phyloP scores from a whole-genome alignment of 2,329 filamentous ascomycete genomes.

The Hirsutella rhossiliensis region DNA sequence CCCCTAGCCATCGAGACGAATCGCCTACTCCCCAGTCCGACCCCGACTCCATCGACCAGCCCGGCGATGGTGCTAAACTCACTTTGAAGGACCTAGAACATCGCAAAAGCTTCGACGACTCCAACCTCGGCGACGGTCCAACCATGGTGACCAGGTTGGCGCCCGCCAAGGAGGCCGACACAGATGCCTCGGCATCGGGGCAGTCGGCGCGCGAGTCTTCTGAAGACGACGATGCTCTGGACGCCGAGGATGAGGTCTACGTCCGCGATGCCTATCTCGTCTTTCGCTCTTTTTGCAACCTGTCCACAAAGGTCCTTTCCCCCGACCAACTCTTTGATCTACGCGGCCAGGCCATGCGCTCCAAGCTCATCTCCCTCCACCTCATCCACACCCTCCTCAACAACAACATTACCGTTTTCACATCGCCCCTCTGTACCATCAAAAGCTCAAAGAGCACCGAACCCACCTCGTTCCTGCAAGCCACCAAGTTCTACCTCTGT shows the following conservation, averaged over 20 bases:
- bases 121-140: constrained; percentile 51
- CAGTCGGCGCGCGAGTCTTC: constrained; percentile 42
- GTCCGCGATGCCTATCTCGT: constrained; percentile 95
- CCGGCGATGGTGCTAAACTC: constrained; percentile 38
- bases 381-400: constrained; percentile 91
- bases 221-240: constrained; percentile 47
- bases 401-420: constrained; percentile 86
- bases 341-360: constrained; percentile 91
- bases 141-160: constrained; percentile 55
- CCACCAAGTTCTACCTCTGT: constrained; percentile 93
- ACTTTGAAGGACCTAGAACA: constrained; percentile 56
- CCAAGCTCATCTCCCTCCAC: constrained; percentile 88
- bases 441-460: constrained; percentile 81
- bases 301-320: constrained; percentile 83
- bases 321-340: constrained; percentile 88
- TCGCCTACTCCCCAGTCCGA: constrained; percentile 21
- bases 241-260: constrained; percentile 85
- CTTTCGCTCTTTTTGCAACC: constrained; percentile 93
- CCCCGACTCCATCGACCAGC: constrained; percentile 14
- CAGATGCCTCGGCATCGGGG: constrained; percentile 35
- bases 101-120: constrained; percentile 58
- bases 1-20: constrained; percentile 24
- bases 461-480: constrained; percentile 82
- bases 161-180: constrained; percentile 25
- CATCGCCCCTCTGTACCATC: constrained; percentile 84